Evolutionary conservation across 148 eudicot species (phyloP).

Genomic region (Linanthus parryae): DNA sequence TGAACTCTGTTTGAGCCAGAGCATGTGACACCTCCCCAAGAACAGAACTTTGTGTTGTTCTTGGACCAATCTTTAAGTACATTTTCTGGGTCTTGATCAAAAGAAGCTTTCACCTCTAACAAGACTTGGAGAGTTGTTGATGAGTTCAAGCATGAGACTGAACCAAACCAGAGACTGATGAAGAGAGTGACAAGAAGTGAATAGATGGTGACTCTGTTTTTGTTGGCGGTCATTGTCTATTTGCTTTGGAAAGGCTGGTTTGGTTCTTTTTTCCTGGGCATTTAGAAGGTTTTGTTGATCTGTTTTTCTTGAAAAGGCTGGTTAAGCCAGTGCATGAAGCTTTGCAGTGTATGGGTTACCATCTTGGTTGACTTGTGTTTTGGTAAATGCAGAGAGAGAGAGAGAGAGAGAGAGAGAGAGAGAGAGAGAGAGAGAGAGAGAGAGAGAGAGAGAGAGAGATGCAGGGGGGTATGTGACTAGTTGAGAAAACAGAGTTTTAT

Average conservation of each 20-base stretch:
- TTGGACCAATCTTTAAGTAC: constrained; percentile 50
- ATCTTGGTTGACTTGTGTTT: constrained; percentile 2
- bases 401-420: constrained; percentile 1
- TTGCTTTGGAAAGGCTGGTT: too few relatives aligned
- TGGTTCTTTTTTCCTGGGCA: too few relatives aligned
- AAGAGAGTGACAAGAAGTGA: too few relatives aligned
- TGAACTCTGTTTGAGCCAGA: constrained; percentile 28
- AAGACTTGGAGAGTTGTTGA: constrained; percentile 27
- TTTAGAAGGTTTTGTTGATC: too few relatives aligned
- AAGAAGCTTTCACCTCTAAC: constrained; percentile 51
- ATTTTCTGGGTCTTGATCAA: constrained; percentile 52
- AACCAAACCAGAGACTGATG: too few relatives aligned
- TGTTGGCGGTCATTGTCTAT: too few relatives aligned
- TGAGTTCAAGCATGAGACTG: too few relatives aligned
- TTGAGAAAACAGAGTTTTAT: too few relatives aligned
- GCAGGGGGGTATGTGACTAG: too few relatives aligned
- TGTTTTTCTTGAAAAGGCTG: too few relatives aligned
- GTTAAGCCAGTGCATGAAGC: constrained; percentile 12
- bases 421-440: background rate
- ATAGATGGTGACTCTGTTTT: too few relatives aligned
- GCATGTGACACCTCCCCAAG: constrained; percentile 71
- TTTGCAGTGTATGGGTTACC: background rate
- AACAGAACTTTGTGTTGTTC: constrained; percentile 47
- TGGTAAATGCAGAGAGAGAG: constrained; percentile 14
- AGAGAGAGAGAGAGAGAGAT: too few relatives aligned